Conservation (phyloP, 805 yeast genomes). For the Candida caryicola region DNA sequence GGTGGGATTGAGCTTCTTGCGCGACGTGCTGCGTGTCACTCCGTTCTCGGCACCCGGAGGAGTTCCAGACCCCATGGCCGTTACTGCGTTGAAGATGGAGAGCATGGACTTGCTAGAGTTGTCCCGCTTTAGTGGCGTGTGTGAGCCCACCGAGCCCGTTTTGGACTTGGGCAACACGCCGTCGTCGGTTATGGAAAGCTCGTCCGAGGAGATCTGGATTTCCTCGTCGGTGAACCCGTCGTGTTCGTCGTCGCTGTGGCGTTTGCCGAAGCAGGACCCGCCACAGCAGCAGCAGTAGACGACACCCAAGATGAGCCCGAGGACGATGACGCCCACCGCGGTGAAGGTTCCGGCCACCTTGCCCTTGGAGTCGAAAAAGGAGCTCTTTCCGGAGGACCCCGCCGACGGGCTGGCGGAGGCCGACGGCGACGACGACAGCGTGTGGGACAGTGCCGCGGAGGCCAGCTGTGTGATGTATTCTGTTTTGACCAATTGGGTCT, state of each 20-base stretch:
- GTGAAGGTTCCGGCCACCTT: constrained; percentile 85
- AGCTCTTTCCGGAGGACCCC: constrained; percentile 12
- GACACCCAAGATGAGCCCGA: constrained; percentile 43
- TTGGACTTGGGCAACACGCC: constrained; percentile 8
- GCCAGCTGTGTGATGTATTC: constrained; percentile 20
- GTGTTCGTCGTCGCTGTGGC: constrained; percentile 12
- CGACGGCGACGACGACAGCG: constrained; percentile 7
- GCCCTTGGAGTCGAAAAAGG: constrained; percentile 67
- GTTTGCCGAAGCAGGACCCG: constrained; percentile 20
- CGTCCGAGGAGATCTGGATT: constrained; percentile 36
- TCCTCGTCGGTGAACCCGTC: constrained; percentile 40
- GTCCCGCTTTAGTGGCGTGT: constrained; percentile 26
- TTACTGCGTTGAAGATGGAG: constrained; percentile 17
- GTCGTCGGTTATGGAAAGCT: constrained; percentile 20
- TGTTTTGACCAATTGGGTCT: constrained; percentile 21
- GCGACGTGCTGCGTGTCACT: constrained; percentile 9
- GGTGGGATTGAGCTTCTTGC: constrained; percentile 7
- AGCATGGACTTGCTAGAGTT: constrained; percentile 35
- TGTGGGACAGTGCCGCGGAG: constrained; percentile 5
- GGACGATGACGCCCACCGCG: constrained; percentile 66
- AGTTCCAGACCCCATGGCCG: not conserved
- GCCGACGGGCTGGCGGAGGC: constrained; percentile 1
- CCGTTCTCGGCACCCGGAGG: constrained; percentile 11
- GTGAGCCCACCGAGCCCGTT: constrained; percentile 7
- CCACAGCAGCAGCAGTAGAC: constrained; percentile 40